A percentile compares a stretch with the other conserved stretches of the same genome.
Evolutionary conservation across 2,329 filamentous ascomycete species (phyloP).

Genomic region (Aciculosporium take): DNA sequence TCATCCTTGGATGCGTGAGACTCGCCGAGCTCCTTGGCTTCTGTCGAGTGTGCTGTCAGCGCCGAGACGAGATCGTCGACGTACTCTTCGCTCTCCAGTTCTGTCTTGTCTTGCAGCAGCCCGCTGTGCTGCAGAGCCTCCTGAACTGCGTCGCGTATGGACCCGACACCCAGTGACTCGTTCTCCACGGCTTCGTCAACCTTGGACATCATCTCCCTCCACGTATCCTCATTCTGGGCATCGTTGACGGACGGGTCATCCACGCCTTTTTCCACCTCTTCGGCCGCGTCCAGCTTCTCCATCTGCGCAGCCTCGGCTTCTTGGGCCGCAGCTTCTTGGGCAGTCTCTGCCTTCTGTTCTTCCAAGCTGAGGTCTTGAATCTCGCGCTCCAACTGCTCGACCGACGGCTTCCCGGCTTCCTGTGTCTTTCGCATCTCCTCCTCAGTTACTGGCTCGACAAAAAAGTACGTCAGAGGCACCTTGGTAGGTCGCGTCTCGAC

Average conservation of each 20-base stretch:
- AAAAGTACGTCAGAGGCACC: constrained; percentile 68
- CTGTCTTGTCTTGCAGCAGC: constrained; percentile 30
- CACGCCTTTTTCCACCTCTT: constrained; percentile 12
- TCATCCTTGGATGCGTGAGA: constrained; percentile 9
- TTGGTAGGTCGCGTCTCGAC: constrained; percentile 57
- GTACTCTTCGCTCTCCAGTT: constrained; percentile 32
- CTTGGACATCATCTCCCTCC: constrained; percentile 39
- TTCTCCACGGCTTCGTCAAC: constrained; percentile 44
- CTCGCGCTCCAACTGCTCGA: constrained; percentile 53
- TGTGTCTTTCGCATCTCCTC: constrained; percentile 64
- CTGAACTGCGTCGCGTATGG: constrained; percentile 39
- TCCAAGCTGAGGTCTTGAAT: constrained; percentile 37
- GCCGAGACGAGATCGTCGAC: constrained; percentile 37
- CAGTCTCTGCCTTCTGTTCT: constrained; percentile 14
- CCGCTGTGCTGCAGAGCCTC: constrained; percentile 41
- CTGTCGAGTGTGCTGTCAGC: constrained; percentile 23
- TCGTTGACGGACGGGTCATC: constrained; percentile 10
- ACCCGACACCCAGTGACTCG: constrained; percentile 37
- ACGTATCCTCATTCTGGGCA: constrained; percentile 25
- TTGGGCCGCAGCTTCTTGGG: constrained; percentile 6
- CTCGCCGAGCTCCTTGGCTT: constrained; percentile 12
- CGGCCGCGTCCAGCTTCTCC: constrained; percentile 9
- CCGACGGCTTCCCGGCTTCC: constrained; percentile 44
- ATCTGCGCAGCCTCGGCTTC: constrained; percentile 9
- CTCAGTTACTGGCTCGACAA: constrained; percentile 69